Conservation (phyloP, 1,139 yeast species). For the Taphrina betulina region DNA sequence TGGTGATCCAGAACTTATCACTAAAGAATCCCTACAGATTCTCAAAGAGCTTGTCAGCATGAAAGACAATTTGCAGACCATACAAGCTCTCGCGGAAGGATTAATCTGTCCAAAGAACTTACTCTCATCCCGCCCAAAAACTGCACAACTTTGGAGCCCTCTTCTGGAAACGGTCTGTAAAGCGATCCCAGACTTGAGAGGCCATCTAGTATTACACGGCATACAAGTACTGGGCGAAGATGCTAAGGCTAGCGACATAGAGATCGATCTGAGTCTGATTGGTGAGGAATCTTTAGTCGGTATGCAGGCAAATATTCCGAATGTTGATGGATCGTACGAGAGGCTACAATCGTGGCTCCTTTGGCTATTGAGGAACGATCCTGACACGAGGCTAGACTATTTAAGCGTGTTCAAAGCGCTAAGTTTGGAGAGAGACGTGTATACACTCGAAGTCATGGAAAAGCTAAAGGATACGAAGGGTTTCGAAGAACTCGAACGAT, state of each 20-base stretch:
- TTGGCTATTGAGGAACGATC: background rate
- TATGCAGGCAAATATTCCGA: background rate
- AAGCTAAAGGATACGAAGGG: background rate
- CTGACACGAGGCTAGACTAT: background rate
- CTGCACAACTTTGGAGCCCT: conserved; percentile 9
- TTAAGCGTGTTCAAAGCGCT: background rate
- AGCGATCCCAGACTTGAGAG: conserved; percentile 2
- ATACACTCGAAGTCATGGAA: conserved; percentile 6
- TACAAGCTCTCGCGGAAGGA: background rate
- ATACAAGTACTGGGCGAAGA: conserved; percentile 7
- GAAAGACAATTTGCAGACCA: background rate
- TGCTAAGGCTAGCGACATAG: background rate
- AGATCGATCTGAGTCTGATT: background rate
- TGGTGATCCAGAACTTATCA: conserved; percentile 13
- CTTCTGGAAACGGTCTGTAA: conserved; percentile 10
- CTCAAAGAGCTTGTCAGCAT: conserved; percentile 5
- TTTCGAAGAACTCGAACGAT: background rate
- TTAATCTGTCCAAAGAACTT: conserved; percentile 16
- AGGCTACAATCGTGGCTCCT: conserved; percentile 13
- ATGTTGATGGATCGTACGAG: conserved; percentile 1
- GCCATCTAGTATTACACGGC: conserved; percentile 1
- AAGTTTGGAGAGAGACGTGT: conserved; percentile 5
- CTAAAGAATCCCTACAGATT: conserved; percentile 6
- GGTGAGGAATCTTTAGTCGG: background rate
- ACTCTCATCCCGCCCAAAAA: conserved; percentile 2